phyloP scores from a whole-genome alignment of 2,329 filamentous ascomycete genomes.

The Zasmidium citrigriseum region DNA sequence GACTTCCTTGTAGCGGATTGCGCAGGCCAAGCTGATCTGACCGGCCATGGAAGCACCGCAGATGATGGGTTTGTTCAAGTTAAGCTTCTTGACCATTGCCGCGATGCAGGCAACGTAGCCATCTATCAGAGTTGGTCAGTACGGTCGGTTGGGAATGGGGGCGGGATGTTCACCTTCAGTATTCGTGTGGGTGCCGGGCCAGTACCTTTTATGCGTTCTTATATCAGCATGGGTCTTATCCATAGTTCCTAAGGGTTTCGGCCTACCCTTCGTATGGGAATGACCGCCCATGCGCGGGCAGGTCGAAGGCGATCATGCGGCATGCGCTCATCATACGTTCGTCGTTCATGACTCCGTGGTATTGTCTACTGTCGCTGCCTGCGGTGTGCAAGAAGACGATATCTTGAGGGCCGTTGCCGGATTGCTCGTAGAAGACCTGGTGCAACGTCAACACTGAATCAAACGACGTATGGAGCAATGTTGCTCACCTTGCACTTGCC shows the following conservation, averaged over 20 bases:
- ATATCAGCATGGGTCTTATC: neutral
- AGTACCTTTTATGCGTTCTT: slow-evolving; percentile 24
- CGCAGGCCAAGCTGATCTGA: slow-evolving; percentile 51
- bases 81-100: slow-evolving; percentile 46
- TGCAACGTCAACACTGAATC: neutral
- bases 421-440: slow-evolving; percentile 49
- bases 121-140: slow-evolving; percentile 38
- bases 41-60: slow-evolving; percentile 55
- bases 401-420: slow-evolving; percentile 48
- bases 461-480: too few species aligned
- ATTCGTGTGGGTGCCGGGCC: slow-evolving; percentile 48
- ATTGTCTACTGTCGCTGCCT: slow-evolving; percentile 51
- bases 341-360: slow-evolving; percentile 56
- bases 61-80: slow-evolving; percentile 49
- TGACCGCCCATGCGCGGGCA: slow-evolving; percentile 51
- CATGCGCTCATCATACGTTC: slow-evolving; percentile 48
- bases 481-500: slow-evolving; percentile 44
- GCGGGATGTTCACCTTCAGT: slow-evolving; percentile 18
- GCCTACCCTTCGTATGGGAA: slow-evolving; percentile 44
- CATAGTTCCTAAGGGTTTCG: neutral
- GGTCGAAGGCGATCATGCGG: slow-evolving; percentile 53
- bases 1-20: slow-evolving; percentile 49
- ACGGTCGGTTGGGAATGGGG: too few species aligned
- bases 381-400: slow-evolving; percentile 42
- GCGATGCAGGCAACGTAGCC: slow-evolving; percentile 49